Percentiles rank a stretch among this genome's conserved stretches.
Evolutionary conservation across 441 rosid genomes (phyloP).

Genomic region (Breynia disticha): DNA sequence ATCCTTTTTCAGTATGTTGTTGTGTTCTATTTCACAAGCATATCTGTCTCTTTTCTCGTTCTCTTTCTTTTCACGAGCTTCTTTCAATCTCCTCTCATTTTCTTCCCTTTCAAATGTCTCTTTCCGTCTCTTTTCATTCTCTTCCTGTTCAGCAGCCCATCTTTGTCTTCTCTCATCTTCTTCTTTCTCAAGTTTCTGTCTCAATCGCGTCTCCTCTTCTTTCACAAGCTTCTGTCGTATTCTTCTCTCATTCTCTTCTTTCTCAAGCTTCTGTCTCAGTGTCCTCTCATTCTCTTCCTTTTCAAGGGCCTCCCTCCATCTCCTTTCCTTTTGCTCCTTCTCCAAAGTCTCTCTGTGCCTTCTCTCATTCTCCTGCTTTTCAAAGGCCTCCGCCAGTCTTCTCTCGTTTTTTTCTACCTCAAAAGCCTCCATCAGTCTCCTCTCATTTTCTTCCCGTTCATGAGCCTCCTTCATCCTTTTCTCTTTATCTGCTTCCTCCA

Average conservation of each 20-base stretch:
- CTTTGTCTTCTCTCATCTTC: constrained; percentile 23
- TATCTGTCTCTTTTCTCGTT: constrained; percentile 16
- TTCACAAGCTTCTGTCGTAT: constrained; percentile 27
- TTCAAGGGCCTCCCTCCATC: constrained; percentile 24
- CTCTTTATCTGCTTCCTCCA: constrained; percentile 29
- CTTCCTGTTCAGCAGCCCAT: constrained; percentile 13
- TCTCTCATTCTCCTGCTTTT: constrained; percentile 30
- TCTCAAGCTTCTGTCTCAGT: constrained; percentile 26
- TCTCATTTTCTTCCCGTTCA: constrained; percentile 28
- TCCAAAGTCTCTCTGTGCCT: constrained; percentile 23
- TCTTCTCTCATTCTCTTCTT: constrained; percentile 35
- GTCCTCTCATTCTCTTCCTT: constrained; percentile 31
- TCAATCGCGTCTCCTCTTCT: constrained; percentile 34
- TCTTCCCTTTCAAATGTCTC: constrained; percentile 34
- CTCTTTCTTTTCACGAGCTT: constrained; percentile 26
- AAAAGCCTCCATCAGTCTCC: constrained; percentile 21
- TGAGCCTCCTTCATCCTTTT: constrained; percentile 17
- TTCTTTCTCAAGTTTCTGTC: constrained; percentile 19
- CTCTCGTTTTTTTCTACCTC: constrained; percentile 29
- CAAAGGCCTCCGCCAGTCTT: constrained; percentile 18
- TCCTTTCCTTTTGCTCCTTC: constrained; percentile 30
- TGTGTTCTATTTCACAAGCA: constrained; percentile 32
- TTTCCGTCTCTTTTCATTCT: constrained; percentile 16
- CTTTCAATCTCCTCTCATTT: constrained; percentile 22
- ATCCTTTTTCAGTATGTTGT: constrained; percentile 22